Evolutionary conservation across 352 stramenopile species (phyloP).

Genomic region (Globisporangium nodosum): DNA sequence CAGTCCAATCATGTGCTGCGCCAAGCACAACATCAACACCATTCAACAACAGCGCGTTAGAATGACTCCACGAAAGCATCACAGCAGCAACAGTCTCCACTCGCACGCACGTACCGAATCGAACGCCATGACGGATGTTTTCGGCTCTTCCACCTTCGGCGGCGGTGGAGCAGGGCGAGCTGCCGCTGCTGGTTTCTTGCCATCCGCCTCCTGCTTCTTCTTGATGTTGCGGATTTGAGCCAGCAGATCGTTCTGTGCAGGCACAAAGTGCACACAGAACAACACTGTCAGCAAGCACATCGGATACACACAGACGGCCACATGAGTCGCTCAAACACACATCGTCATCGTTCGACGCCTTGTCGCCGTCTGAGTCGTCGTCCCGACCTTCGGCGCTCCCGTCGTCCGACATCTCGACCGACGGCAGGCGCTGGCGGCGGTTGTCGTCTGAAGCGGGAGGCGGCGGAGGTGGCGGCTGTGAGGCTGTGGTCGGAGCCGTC

Average conservation of each 20-base stretch:
- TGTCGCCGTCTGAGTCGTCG: constrained; percentile 37
- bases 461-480: constrained; percentile 27
- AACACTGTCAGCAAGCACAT: not conserved
- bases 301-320: not conserved
- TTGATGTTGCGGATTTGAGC: constrained; percentile 80
- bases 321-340: constrained; percentile 10
- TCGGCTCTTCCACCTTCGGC: constrained; percentile 44
- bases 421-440: constrained; percentile 40
- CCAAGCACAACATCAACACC: constrained; percentile 1
- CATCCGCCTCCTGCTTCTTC: constrained; percentile 65
- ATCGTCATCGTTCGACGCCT: constrained; percentile 65
- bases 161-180: constrained; percentile 20
- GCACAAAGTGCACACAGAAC: not conserved
- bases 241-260: constrained; percentile 55
- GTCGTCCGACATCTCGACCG: constrained; percentile 80
- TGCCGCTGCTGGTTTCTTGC: constrained; percentile 14
- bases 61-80: constrained; percentile 1
- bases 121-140: constrained; percentile 59
- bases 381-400: constrained; percentile 47
- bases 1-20: constrained; percentile 81
- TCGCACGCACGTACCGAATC: constrained; percentile 29
- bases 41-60: not conserved
- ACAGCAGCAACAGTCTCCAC: not conserved
- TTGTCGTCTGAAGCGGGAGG: constrained; percentile 34
- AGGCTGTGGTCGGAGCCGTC: constrained; percentile 14